Conservation (phyloP, 2,329 filamentous ascomycete species). For the Diaporthe sp. region DNA sequence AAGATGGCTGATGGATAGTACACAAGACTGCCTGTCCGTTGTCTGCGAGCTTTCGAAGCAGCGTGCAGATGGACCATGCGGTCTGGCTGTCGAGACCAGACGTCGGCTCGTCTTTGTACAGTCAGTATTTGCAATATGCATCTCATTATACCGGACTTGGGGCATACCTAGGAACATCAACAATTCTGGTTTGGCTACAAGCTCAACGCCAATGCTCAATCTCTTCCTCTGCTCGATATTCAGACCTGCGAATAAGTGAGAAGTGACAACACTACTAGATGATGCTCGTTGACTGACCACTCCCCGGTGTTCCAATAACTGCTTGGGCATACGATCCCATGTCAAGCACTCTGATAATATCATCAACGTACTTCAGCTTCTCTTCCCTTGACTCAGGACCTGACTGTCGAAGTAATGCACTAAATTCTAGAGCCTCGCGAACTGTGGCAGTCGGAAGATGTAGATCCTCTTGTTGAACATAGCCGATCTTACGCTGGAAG, state of each 20-base stretch:
- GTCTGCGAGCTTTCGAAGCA: constrained; percentile 74
- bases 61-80: constrained; percentile 77
- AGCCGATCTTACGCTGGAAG: too few relatives aligned
- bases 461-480: too few relatives aligned
- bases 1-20: constrained; percentile 65
- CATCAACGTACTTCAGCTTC: constrained; percentile 70
- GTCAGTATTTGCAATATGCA: not conserved
- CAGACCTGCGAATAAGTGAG: not conserved
- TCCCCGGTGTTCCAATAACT: constrained; percentile 43
- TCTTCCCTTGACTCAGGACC: constrained; percentile 62
- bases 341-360: constrained; percentile 58
- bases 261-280: too few relatives aligned
- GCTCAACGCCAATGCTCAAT: constrained; percentile 78
- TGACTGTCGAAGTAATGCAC: constrained; percentile 66
- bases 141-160: not conserved
- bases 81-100: constrained; percentile 81
- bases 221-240: constrained; percentile 59
- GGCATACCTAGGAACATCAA: constrained; percentile 65
- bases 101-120: constrained; percentile 77
- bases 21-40: constrained; percentile 63
- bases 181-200: constrained; percentile 77
- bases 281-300: not conserved
- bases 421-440: constrained; percentile 41
- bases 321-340: constrained; percentile 44
- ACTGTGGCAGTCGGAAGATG: too few relatives aligned